Percentiles rank a stretch among this genome's conserved stretches.
phyloP scores from a whole-genome alignment of 495 filamentous ascomycete species.

The Hyaloscypha variabilis region DNA sequence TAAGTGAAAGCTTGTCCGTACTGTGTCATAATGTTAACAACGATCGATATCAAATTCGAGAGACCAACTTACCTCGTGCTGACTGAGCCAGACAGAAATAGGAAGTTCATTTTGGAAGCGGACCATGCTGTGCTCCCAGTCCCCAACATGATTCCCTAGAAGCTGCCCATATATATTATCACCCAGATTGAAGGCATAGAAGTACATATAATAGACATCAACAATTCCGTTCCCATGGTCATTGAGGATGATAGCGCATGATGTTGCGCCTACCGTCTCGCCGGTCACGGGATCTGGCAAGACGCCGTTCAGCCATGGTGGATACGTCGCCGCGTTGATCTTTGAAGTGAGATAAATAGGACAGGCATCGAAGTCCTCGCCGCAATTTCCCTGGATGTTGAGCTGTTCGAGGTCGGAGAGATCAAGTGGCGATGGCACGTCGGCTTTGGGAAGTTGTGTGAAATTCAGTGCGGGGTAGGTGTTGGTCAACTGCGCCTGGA shows the following conservation, averaged over 20 bases:
- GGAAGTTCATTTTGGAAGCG: slow-evolving; percentile 63
- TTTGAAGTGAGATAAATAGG: slow-evolving; percentile 55
- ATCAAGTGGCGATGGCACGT: slow-evolving; percentile 50
- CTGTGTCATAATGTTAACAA: not conserved
- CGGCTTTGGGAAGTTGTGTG: slow-evolving; percentile 47
- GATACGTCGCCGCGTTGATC: slow-evolving; percentile 54
- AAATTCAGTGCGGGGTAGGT: slow-evolving; percentile 58
- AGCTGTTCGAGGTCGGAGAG: slow-evolving; percentile 55
- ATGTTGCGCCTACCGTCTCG: slow-evolving; percentile 1
- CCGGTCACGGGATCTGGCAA: slow-evolving; percentile 9
- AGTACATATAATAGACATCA: slow-evolving; percentile 73
- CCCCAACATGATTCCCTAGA: slow-evolving; percentile 65
- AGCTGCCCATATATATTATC: slow-evolving; percentile 50
- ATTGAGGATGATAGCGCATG: slow-evolving; percentile 49
- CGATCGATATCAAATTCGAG: not conserved
- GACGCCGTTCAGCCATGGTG: slow-evolving; percentile 46
- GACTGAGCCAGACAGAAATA: slow-evolving; percentile 46
- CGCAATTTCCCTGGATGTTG: slow-evolving; percentile 41
- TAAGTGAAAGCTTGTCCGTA: slow-evolving; percentile 67
- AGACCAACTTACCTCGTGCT: slow-evolving; percentile 40
- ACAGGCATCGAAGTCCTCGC: not conserved
- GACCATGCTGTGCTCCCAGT: slow-evolving; percentile 55
- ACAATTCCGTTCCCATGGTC: slow-evolving; percentile 54
- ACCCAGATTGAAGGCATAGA: slow-evolving; percentile 64
- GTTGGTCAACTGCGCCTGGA: slow-evolving; percentile 55